Evolutionary conservation across 164 flowering plant genomes (phyloP).

Genomic region (Malania oleifera): DNA sequence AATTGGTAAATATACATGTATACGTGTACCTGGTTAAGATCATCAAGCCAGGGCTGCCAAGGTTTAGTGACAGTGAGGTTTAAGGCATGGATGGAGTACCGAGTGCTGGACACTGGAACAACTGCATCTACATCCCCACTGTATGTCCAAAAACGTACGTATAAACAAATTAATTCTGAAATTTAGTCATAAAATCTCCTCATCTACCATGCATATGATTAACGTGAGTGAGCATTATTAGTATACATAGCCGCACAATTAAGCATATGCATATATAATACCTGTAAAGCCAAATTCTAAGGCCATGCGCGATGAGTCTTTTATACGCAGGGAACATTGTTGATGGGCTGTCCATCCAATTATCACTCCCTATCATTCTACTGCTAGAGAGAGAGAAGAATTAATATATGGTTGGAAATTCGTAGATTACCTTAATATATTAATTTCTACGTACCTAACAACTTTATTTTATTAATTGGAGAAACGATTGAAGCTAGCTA

Average conservation of each 20-base stretch:
- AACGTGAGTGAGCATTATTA: no score
- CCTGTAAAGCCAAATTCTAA: constrained; percentile 21
- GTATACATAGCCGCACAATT: no score
- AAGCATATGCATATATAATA: neutral
- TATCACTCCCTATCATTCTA: neutral
- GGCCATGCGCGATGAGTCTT: constrained; percentile 16
- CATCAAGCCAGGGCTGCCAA: neutral
- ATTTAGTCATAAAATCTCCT: neutral
- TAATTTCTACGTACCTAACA: no score
- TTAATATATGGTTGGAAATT: no score
- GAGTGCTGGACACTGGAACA: neutral
- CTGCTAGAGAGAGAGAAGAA: constrained; percentile 1
- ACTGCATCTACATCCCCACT: neutral
- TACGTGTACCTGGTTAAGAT: neutral
- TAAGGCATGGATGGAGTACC: neutral
- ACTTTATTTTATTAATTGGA: no score
- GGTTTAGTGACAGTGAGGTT: neutral
- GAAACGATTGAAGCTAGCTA: no score
- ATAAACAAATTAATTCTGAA: neutral
- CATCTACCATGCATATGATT: neutral
- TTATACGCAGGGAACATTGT: constrained; percentile 19
- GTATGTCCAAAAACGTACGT: no score
- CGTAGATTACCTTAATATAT: no score
- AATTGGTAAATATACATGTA: no score
- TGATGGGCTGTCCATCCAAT: constrained; percentile 19